Base-by-base conservation (phyloP, 208 protist genomes). In the Angomonas deanei region DNA sequence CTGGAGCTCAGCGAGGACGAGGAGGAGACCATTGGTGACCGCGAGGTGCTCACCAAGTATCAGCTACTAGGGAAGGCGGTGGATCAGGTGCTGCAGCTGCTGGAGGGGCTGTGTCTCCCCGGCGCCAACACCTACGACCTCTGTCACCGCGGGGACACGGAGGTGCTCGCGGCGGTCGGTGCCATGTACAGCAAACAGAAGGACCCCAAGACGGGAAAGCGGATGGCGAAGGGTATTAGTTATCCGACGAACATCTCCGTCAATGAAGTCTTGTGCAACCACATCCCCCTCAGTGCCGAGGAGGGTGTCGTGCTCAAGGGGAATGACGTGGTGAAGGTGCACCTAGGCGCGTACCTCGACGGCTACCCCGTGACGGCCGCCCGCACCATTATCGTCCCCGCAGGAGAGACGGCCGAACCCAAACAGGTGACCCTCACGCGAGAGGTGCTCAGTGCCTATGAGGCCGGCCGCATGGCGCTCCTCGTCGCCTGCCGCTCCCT, bases 231-330 rank as follows among this genome's bases (percentile, higher is more conserved):
- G 34, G 98, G 98, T 47, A 70, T 99, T 27, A 88, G 94, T 30
- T 99, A 99, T 82, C 98, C 98, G 55, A 99, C 97, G 3, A 99
- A 97, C 75, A 65, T 99, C 46, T 98, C 96, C 23, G 84, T 99
- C 32, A 99, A 99, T 78, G 93, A 99, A 68, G 75, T 82, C 54
- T 84, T 97, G 50, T 98, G 97, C 67, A 97, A 99, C 80, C 97
- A 94, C 78, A 96, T 93, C 17, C 98, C 98, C 1, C 83, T 98
- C 47, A 67, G 70, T 21, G 70, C 61, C 27, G 71, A 78, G 53
- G 84, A 97, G n/a, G 81, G 61, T n/a, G 72, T 78, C 23, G 58
- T 79, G 13, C 71, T 97, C 38, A 55, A 80, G 55, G 82, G 70
- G 8, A 92, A 92, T 32, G 97, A 99, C 66, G 81, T 99, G 21